These are phyloP conservation scores for Trametes gibbosa DNA, from an alignment of 768 basidiomycete species.

Conservation along the genomic window DNA sequence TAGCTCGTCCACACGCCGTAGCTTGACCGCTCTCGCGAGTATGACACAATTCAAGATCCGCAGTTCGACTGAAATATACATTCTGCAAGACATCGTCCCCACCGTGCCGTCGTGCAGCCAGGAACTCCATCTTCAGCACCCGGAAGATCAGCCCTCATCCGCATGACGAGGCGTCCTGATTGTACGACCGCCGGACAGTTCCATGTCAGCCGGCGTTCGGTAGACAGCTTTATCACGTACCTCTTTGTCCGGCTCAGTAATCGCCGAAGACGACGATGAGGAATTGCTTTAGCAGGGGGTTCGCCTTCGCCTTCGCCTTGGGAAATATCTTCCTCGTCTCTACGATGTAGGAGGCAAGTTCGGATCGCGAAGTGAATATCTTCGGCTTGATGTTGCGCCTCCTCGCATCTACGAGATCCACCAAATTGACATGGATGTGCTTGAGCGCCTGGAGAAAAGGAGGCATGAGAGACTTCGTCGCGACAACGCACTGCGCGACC, in stretches of 20 bases:
- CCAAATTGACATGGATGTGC: not conserved
- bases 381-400: not conserved
- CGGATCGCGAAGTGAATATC: not conserved
- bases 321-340: not conserved
- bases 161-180: not conserved
- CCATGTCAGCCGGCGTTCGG: not conserved
- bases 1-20: too few species aligned
- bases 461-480: not conserved
- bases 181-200: not conserved
- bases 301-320: not conserved
- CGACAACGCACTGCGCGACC: not conserved
- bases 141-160: not conserved
- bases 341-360: not conserved
- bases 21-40: not conserved
- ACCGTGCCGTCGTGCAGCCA: not conserved
- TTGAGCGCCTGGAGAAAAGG: not conserved
- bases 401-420: conserved; percentile 7
- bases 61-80: not conserved
- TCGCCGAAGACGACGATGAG: not conserved
- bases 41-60: not conserved
- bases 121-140: not conserved
- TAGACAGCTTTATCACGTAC: not conserved
- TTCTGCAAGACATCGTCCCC: not conserved
- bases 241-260: not conserved
- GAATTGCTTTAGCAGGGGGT: conserved; percentile 5